phyloP scores from a whole-genome alignment of 192 early-diverging fungal genomes.

The Coemansia sp. region DNA sequence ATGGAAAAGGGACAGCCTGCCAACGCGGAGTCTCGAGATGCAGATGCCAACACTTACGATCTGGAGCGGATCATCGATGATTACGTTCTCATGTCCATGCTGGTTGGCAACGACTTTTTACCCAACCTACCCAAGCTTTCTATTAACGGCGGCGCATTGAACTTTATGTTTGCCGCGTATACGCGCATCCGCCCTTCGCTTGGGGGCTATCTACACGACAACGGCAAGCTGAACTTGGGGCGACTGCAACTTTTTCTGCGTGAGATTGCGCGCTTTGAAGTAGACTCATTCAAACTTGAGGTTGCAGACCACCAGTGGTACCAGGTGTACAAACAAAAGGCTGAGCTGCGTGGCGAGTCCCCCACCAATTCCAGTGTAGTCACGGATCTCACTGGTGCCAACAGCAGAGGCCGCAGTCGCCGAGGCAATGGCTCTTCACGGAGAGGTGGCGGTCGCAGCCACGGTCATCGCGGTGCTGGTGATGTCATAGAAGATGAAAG shows the following conservation, averaged over 20 bases:
- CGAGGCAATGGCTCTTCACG: slow-evolving; percentile 4
- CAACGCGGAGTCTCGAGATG: background rate
- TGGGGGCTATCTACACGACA: slow-evolving; percentile 87
- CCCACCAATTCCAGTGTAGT: slow-evolving; percentile 25
- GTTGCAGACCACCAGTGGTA: slow-evolving; percentile 54
- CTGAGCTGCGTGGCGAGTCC: slow-evolving; percentile 35
- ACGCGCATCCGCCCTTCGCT: slow-evolving; percentile 63
- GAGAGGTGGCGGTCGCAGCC: background rate
- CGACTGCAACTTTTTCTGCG: slow-evolving; percentile 65
- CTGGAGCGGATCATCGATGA: slow-evolving; percentile 96
- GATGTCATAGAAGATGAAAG: slow-evolving; percentile 10
- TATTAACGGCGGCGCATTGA: slow-evolving; percentile 87
- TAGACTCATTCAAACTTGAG: slow-evolving; percentile 51
- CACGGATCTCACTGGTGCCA: background rate
- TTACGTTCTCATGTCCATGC: slow-evolving; percentile 88
- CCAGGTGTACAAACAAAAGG: slow-evolving; percentile 55
- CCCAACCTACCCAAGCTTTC: slow-evolving; percentile 92
- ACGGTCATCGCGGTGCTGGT: background rate
- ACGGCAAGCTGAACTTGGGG: slow-evolving; percentile 64
- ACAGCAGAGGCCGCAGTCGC: background rate
- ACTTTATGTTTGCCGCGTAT: slow-evolving; percentile 68
- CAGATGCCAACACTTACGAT: slow-evolving; percentile 59
- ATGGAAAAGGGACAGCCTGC: slow-evolving; percentile 29
- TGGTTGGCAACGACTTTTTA: slow-evolving; percentile 98
- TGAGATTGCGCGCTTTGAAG: slow-evolving; percentile 53